phyloP scores from a whole-genome alignment of 1,139 yeast genomes.

The Hemisphaericaspora xylanilytica region DNA sequence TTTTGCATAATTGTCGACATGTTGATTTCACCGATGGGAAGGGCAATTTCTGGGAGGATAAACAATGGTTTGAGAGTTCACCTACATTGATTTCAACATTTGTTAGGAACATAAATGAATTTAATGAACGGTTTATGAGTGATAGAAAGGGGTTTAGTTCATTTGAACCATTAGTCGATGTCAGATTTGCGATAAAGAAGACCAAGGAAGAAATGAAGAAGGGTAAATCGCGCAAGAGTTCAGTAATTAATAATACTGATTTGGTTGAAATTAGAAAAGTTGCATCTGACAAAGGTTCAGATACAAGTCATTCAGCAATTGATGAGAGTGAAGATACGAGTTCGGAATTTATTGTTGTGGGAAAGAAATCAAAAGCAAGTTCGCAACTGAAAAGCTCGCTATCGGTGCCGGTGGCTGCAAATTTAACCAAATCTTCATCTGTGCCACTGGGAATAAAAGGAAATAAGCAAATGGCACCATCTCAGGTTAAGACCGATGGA shows the following conservation, averaged over 20 bases:
- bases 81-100: slow-evolving; percentile 29
- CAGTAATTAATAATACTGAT: slow-evolving; percentile 21
- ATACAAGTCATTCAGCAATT: slow-evolving; percentile 16
- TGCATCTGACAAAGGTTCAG: slow-evolving; percentile 3
- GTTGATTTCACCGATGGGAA: slow-evolving; percentile 20
- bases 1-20: slow-evolving; percentile 29
- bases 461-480: too few species aligned
- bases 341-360: slow-evolving; percentile 33
- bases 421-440: slow-evolving; percentile 4
- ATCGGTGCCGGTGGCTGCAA: not conserved
- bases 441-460: too few species aligned
- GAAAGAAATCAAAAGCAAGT: slow-evolving; percentile 13
- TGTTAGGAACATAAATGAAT: slow-evolving; percentile 31
- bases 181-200: slow-evolving; percentile 22
- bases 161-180: slow-evolving; percentile 52
- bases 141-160: slow-evolving; percentile 36
- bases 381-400: slow-evolving; percentile 15
- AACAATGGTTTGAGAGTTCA: slow-evolving; percentile 22
- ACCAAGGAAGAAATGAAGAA: slow-evolving; percentile 19
- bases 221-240: slow-evolving; percentile 31
- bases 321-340: slow-evolving; percentile 30
- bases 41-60: slow-evolving; percentile 16
- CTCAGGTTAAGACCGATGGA: slow-evolving; percentile 15
- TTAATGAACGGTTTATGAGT: slow-evolving; percentile 52
- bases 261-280: slow-evolving; percentile 23